Evolutionary conservation across 495 filamentous ascomycete species (phyloP).

Genomic region (Schizothecium vesticola): DNA sequence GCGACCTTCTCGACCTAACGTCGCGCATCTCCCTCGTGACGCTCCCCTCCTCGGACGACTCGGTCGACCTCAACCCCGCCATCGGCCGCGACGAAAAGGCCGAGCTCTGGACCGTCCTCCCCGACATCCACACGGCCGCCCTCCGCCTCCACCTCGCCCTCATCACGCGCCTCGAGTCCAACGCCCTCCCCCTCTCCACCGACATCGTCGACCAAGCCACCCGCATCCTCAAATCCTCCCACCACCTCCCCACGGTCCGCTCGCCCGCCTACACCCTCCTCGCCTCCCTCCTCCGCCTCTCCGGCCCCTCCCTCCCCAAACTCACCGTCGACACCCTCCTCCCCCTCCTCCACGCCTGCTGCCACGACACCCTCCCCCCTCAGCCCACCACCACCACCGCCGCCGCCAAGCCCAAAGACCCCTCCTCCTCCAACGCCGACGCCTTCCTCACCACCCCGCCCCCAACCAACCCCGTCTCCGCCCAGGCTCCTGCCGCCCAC

Average conservation of each 20-base stretch:
- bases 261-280: constrained; percentile 52
- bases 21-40: constrained; percentile 63
- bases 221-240: constrained; percentile 62
- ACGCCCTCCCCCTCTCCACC: constrained; percentile 49
- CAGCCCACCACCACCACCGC: constrained; percentile 2
- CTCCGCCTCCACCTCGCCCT: constrained; percentile 53
- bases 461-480: constrained; percentile 40
- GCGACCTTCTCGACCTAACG: constrained; percentile 58
- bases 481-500: constrained; percentile 17
- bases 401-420: constrained; percentile 18
- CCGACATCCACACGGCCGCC: constrained; percentile 64
- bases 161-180: constrained; percentile 48
- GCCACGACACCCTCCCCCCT: constrained; percentile 55
- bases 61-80: constrained; percentile 54
- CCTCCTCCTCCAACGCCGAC: constrained; percentile 37
- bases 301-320: constrained; percentile 61
- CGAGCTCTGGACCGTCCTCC: constrained; percentile 62
- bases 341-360: constrained; percentile 54
- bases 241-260: constrained; percentile 42
- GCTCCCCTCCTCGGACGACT: constrained; percentile 44
- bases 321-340: constrained; percentile 53
- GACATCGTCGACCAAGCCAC: constrained; percentile 61
- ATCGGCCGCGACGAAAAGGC: constrained; percentile 75
- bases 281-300: constrained; percentile 49
- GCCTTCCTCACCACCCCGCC: constrained; percentile 31